These are phyloP conservation scores for Phialemoniopsis sp. DNA, from an alignment of 2,329 filamentous ascomycete genomes.

Conservation along the genomic window DNA sequence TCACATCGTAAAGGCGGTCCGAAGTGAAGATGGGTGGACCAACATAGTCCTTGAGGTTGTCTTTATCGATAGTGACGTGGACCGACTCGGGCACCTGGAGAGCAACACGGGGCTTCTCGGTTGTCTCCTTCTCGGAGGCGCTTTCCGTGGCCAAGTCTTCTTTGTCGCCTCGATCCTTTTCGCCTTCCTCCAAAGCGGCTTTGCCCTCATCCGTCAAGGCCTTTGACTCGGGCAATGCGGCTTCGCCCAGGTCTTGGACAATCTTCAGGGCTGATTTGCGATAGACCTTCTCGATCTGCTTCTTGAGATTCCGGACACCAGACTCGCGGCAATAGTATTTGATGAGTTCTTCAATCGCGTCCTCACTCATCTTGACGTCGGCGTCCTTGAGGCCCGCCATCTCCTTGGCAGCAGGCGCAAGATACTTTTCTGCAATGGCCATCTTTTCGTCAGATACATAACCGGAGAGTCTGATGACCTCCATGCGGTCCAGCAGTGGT, in stretches of 20 bases:
- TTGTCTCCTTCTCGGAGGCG: slow-evolving; percentile 49
- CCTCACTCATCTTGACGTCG: slow-evolving; percentile 79
- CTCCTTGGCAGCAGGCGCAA: slow-evolving; percentile 92
- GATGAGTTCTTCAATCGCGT: slow-evolving; percentile 93
- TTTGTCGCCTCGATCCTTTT: slow-evolving; percentile 53
- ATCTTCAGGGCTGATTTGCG: slow-evolving; percentile 97
- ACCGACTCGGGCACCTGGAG: slow-evolving; percentile 83
- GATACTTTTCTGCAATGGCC: slow-evolving; percentile 91
- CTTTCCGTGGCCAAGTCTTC: slow-evolving; percentile 17
- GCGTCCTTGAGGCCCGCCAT: slow-evolving; percentile 86
- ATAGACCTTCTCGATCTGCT: slow-evolving; percentile 99
- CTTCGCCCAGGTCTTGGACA: slow-evolving; percentile 88
- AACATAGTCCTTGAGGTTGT: slow-evolving; percentile 94
- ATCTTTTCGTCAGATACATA: slow-evolving; percentile 99
- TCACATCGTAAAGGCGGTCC: slow-evolving; percentile 90
- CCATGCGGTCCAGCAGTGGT: slow-evolving; percentile 93
- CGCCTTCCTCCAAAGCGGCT: slow-evolving; percentile 61
- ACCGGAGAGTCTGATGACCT: slow-evolving; percentile 91
- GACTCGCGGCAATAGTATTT: slow-evolving; percentile 98
- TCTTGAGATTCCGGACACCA: slow-evolving; percentile 95
- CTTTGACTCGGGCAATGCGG: slow-evolving; percentile 73
- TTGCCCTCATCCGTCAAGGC: slow-evolving; percentile 85
- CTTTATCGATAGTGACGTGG: slow-evolving; percentile 79
- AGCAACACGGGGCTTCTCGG: slow-evolving; percentile 68
- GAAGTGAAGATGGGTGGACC: slow-evolving; percentile 94